Evolutionary conservation across 1,284 basidiomycete genomes (phyloP), one percentile per base, ranked within the genome.

Genomic region (Puccinia coronata): DNA sequence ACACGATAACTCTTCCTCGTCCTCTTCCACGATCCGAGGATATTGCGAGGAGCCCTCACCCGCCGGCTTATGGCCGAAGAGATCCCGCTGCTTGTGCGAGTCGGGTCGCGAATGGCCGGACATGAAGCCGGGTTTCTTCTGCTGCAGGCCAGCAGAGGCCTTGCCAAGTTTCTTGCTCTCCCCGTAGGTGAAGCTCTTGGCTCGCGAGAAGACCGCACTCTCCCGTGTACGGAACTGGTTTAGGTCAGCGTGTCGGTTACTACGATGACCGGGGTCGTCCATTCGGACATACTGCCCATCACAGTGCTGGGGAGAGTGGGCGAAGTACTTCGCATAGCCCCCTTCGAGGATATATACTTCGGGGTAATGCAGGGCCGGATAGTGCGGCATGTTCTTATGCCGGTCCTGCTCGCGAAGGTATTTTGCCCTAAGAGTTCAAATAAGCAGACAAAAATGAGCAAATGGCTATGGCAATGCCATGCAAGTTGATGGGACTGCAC

Each of bases 281-380:
- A 99, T 99, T 25, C 89, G 90, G 55, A 97, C 91, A 86, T 99
- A 99, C 0, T 36, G 43, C 28, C 51, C 61, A 28, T 47, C 79
- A 59, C 67, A 72, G 23, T 43, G 73, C 39, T 47, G 70, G 11
- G 59, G 71, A 36, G 57, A 80, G 57, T 63, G 51, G 76, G 65
- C 72, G 70, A 39, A 63, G 70, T 57, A 99, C 74, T 90, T 90
- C 84, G 91, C 93, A 87, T 98, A 99, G 11, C 96, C 96, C 61
- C 97, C 97, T 86, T 97, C 93, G 9, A 99, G 90, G 83, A 99
- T 91, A 88, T 99, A 99, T 4, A 99, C 90, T 87, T 99, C 96
- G 0, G 96, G 96, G 85, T 95, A 99, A 87, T 95, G 93, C 79
- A 98, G 92, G 84, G 90, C 93, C 6, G 96, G 96, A 86, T 98